A percentile compares a stretch with the other conserved stretches of the same genome.
Evolutionary conservation across 345 rosid species (phyloP).

Genomic region (Eucalyptus lansdowneana): DNA sequence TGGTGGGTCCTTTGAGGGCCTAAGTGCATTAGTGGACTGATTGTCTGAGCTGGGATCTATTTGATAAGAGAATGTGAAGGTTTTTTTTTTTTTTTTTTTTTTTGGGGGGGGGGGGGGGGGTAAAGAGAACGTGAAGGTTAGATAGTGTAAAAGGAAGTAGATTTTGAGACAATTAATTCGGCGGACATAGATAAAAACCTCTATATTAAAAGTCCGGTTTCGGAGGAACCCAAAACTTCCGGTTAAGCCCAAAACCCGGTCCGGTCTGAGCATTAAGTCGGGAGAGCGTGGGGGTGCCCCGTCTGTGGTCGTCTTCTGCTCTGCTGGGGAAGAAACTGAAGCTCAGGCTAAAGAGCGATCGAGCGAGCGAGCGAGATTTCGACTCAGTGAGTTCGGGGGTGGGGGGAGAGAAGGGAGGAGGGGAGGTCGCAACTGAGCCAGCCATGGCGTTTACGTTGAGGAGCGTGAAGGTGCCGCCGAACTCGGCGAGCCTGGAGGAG

Average conservation of each 20-base stretch:
- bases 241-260: neutral
- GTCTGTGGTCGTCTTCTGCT: neutral
- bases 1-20: too few relatives aligned
- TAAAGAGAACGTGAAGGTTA: too few relatives aligned
- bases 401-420: neutral
- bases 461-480: constrained; percentile 64
- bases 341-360: neutral
- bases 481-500: constrained; percentile 76
- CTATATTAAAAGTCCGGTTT: too few relatives aligned
- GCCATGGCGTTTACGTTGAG: constrained; percentile 53
- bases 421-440: neutral
- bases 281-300: neutral
- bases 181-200: too few relatives aligned
- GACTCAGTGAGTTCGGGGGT: neutral
- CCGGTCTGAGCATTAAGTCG: neutral
- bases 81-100: too few relatives aligned
- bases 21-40: too few relatives aligned
- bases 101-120: too few relatives aligned
- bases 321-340: neutral
- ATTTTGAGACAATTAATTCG: too few relatives aligned
- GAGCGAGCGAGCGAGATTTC: neutral
- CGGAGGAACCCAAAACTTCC: neutral
- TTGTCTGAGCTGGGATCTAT: too few relatives aligned
- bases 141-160: too few relatives aligned
- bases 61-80: too few relatives aligned